Percentiles rank a stretch among this genome's conserved stretches.
Conservation (phyloP, 1,284 basidiomycete species). For the Termitomyces sp. region DNA sequence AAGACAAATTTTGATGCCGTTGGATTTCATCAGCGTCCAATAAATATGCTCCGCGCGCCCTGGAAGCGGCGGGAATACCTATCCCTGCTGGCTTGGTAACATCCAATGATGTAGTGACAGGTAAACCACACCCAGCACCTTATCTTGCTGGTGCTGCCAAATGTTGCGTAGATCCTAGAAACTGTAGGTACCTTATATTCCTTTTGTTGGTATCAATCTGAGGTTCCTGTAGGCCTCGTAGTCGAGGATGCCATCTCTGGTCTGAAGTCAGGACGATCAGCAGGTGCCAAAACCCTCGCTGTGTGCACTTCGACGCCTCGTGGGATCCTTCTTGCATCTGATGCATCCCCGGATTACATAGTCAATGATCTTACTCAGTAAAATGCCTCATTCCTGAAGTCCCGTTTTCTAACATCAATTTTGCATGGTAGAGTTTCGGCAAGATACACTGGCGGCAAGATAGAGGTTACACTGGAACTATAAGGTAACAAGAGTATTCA, state of each 20-base stretch:
- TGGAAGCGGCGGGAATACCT: slow-evolving; percentile 54
- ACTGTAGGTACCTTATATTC: slow-evolving; percentile 36
- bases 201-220: neutral
- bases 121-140: slow-evolving; percentile 81
- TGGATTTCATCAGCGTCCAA: slow-evolving; percentile 47
- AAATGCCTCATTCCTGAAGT: slow-evolving; percentile 14
- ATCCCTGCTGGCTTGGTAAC: slow-evolving; percentile 62
- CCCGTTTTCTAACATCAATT: neutral
- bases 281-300: slow-evolving; percentile 70
- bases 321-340: slow-evolving; percentile 43
- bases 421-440: slow-evolving; percentile 31
- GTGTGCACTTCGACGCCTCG: slow-evolving; percentile 76
- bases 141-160: slow-evolving; percentile 62
- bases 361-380: slow-evolving; percentile 50
- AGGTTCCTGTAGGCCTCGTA: slow-evolving; percentile 53
- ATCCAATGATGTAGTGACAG: slow-evolving; percentile 65
- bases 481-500: neutral
- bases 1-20: neutral
- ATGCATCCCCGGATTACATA: slow-evolving; percentile 47
- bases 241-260: slow-evolving; percentile 85
- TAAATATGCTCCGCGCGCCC: slow-evolving; percentile 59
- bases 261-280: slow-evolving; percentile 64
- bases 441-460: slow-evolving; percentile 28
- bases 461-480: slow-evolving; percentile 30
- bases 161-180: slow-evolving; percentile 42